Base-by-base conservation (phyloP, 2,329 filamentous ascomycete species). In the Neopestalotiopsis sp. region DNA sequence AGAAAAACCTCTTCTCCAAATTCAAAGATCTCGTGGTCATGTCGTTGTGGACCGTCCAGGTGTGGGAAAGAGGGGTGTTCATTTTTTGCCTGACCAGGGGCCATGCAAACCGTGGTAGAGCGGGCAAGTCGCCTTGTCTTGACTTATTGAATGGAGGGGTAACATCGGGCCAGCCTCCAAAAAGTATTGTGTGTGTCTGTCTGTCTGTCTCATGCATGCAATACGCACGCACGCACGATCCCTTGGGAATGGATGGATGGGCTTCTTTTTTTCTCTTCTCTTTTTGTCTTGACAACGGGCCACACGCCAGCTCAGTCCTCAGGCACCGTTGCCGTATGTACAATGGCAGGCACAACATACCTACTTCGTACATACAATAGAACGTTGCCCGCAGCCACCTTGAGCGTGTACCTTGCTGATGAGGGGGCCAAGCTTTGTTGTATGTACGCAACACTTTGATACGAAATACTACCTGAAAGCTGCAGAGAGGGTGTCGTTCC, bases 1-100 rank as follows among this genome's bases (percentile, higher is more conserved):
- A 38, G 28, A 30, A 65, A 45, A 24, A 6, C n/a, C n/a, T 56
- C 63, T 57, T 56, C 63, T 57, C 63, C 42, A 65, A 65, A 38
- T 56, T 56, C 32, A 42, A 65, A 17, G 63, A 42, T 49, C 63
- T 65, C 63, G 63, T 65, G 63, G 63, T 45, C 49, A 38, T 45
- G 17, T 24, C 38, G 63, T 45, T 65, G 63, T 65, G 63, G 63
- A 45, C 45, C 63, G 10, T 38, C 12, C 45, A 14, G 30, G 57
- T 17, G 30, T 13, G 63, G 57, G 63, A 65, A 56, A 45, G 53
- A 45, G 61, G 61, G 61, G n/a, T 28, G 30, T 20, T 59, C 24
- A 28, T 28, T 28, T 34, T 34, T 38, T 38, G 34, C 34, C 45
- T 53, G 45, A 53, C 45, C 45, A 53, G 45, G 45, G 45, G 49